phyloP scores from a whole-genome alignment of 2,329 filamentous ascomycete species.

The Cladosporium sp. region DNA sequence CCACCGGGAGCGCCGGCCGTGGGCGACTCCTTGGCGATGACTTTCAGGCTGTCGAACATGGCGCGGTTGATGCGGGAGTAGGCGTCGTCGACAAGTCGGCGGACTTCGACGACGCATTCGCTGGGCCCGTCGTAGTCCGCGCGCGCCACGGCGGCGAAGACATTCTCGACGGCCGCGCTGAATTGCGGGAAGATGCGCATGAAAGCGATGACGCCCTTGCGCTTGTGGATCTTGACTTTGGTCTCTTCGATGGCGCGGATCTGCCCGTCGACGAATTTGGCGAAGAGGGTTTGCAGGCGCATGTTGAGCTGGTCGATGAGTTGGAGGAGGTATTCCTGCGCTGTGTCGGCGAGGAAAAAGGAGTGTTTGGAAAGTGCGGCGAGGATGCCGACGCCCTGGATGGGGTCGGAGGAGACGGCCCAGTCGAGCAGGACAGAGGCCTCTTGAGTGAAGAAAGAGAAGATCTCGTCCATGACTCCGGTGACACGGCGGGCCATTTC shows the following conservation, averaged over 20 bases:
- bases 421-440: slow-evolving; percentile 78
- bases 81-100: slow-evolving; percentile 76
- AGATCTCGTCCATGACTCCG: slow-evolving; percentile 86
- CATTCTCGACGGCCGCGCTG: slow-evolving; percentile 76
- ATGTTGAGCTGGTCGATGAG: slow-evolving; percentile 72
- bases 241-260: slow-evolving; percentile 95
- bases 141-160: slow-evolving; percentile 54
- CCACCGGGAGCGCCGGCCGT: slow-evolving; percentile 50
- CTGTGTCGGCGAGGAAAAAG: slow-evolving; percentile 76
- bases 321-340: slow-evolving; percentile 85
- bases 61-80: slow-evolving; percentile 86
- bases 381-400: slow-evolving; percentile 89
- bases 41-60: slow-evolving; percentile 96
- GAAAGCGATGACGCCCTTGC: slow-evolving; percentile 93
- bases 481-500: slow-evolving; percentile 79
- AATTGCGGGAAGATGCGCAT: slow-evolving; percentile 92
- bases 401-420: slow-evolving; percentile 72
- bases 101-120: slow-evolving; percentile 56
- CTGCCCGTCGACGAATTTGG: slow-evolving; percentile 89
- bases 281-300: slow-evolving; percentile 70
- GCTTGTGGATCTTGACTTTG: slow-evolving; percentile 98
- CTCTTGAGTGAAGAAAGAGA: slow-evolving; percentile 74
- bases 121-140: slow-evolving; percentile 44
- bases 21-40: slow-evolving; percentile 74
- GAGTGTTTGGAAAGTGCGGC: slow-evolving; percentile 76